Evolutionary conservation across 306 rosid species (phyloP).

Genomic region (Fragaria nilgerrensis): DNA sequence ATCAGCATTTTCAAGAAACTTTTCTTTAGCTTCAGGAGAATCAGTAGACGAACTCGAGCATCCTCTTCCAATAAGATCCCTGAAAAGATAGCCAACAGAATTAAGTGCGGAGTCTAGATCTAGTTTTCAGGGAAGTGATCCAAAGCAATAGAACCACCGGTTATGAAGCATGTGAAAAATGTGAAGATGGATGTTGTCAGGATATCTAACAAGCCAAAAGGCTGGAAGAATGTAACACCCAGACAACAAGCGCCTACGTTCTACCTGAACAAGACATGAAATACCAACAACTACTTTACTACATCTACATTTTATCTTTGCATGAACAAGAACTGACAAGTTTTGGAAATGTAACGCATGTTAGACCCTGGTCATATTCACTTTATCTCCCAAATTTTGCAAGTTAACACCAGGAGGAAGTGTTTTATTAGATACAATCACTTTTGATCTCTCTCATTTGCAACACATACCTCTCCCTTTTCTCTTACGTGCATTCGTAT

Average conservation of each 20-base stretch:
- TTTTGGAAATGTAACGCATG: not conserved
- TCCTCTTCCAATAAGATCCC: slow-evolving; percentile 52
- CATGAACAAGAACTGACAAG: not conserved
- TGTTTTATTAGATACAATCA: not conserved
- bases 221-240: not conserved
- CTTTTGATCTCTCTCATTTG: not conserved
- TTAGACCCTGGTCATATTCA: not conserved
- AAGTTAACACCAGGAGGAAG: not conserved
- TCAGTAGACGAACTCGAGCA: slow-evolving; percentile 56
- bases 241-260: not conserved
- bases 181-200: not conserved
- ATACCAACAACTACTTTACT: not conserved
- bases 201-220: not conserved
- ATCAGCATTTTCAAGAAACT: slow-evolving; percentile 30
- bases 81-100: slow-evolving; percentile 30
- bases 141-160: not conserved
- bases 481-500: not conserved
- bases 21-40: slow-evolving; percentile 61
- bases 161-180: not conserved
- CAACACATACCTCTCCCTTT: not conserved
- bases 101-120: not conserved
- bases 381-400: not conserved
- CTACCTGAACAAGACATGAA: too few species aligned
- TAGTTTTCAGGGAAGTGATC: not conserved
- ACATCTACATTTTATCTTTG: not conserved